phyloP scores from a whole-genome alignment of 2,329 filamentous ascomycete genomes.

The Zelopaecilomyces penicillatus region DNA sequence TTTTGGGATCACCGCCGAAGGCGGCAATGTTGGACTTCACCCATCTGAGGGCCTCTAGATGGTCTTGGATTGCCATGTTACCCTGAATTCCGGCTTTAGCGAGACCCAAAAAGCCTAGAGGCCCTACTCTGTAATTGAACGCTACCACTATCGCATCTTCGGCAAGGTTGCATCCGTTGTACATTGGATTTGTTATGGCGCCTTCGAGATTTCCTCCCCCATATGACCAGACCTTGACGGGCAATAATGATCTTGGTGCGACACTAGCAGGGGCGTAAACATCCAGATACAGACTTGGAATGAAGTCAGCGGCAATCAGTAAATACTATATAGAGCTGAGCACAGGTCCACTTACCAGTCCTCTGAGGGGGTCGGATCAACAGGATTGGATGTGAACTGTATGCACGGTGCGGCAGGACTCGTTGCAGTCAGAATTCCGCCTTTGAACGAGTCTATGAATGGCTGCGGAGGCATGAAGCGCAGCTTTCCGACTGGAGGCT shows the following conservation, averaged over 20 bases:
- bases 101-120: slow-evolving; percentile 9
- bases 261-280: slow-evolving; percentile 9
- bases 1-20: slow-evolving; percentile 32
- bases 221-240: slow-evolving; percentile 14
- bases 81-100: slow-evolving; percentile 9
- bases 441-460: too few species aligned
- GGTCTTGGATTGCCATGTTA: slow-evolving; percentile 13
- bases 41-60: slow-evolving; percentile 9
- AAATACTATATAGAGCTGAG: too few species aligned
- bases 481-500: too few species aligned
- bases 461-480: too few species aligned
- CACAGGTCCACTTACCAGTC: too few species aligned
- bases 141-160: slow-evolving; percentile 19
- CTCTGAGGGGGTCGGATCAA: too few species aligned
- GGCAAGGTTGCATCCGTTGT: slow-evolving; percentile 14
- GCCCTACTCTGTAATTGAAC: slow-evolving; percentile 13
- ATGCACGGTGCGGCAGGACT: too few species aligned
- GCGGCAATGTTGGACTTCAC: slow-evolving; percentile 11
- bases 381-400: too few species aligned
- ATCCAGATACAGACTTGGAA: slow-evolving; percentile 9
- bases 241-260: slow-evolving; percentile 3
- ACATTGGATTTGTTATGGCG: slow-evolving; percentile 8
- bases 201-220: slow-evolving; percentile 10
- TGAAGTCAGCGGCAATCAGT: too few species aligned
- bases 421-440: too few species aligned